phyloP scores from a whole-genome alignment of 495 filamentous ascomycete genomes.

The Aspergillus wentii region DNA sequence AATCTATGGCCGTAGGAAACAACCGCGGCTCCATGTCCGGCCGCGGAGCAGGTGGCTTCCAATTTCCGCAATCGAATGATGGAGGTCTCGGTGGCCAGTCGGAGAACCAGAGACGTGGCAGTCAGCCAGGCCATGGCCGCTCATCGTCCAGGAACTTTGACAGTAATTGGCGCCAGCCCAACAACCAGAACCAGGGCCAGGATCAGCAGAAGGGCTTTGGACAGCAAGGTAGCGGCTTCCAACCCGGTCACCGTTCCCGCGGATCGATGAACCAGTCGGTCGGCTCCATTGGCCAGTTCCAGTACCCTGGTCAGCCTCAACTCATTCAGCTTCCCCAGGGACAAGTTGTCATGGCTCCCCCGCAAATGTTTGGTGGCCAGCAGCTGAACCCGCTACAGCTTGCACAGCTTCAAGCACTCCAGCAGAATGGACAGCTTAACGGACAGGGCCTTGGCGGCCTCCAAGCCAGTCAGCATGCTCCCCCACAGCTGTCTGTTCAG shows the following conservation, averaged over 20 bases:
- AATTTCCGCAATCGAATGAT: slow-evolving; percentile 60
- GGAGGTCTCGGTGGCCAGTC: slow-evolving; percentile 45
- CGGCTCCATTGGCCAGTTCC: slow-evolving; percentile 79
- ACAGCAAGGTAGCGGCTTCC: slow-evolving; percentile 63
- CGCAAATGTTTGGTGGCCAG: slow-evolving; percentile 74
- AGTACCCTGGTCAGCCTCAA: slow-evolving; percentile 88
- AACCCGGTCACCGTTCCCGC: slow-evolving; percentile 85
- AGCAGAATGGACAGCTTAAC: slow-evolving; percentile 74
- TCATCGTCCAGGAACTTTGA: slow-evolving; percentile 91
- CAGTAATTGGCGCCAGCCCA: slow-evolving; percentile 93
- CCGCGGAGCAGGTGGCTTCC: slow-evolving; percentile 62
- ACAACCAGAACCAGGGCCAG: slow-evolving; percentile 53
- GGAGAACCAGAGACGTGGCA: slow-evolving; percentile 69
- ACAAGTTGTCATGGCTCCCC: slow-evolving; percentile 68
- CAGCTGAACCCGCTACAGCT: slow-evolving; percentile 87
- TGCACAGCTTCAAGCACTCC: slow-evolving; percentile 85
- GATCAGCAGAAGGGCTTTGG: slow-evolving; percentile 59
- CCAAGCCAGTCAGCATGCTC: slow-evolving; percentile 74
- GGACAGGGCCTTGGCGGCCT: slow-evolving; percentile 64
- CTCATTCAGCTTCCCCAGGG: slow-evolving; percentile 80
- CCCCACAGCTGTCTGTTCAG: slow-evolving; percentile 51
- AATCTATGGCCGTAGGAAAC: slow-evolving; percentile 64
- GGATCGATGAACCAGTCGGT: slow-evolving; percentile 84
- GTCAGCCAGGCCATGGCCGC: slow-evolving; percentile 66
- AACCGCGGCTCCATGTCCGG: slow-evolving; percentile 48